A percentile compares a stretch with the other conserved stretches of the same genome.
These are phyloP conservation scores for Panicum virgatum DNA, from an alignment of 202 grass and related monocot species.

Conservation along the genomic window DNA sequence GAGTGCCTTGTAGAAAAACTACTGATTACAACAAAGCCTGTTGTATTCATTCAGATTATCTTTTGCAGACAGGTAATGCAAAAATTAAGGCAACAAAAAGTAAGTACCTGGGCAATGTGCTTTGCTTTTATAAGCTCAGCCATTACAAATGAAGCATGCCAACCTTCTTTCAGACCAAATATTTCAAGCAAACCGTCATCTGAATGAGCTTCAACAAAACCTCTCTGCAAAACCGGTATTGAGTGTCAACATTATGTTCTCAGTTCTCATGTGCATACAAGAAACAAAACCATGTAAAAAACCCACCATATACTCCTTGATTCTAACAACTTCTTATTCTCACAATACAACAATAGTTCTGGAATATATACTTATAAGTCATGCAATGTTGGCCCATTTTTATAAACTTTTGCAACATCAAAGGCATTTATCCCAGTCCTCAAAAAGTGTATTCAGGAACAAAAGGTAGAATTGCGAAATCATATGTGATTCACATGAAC, in stretches of 20 bases:
- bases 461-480: conserved; percentile 1
- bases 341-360: not conserved
- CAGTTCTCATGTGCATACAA: conserved; percentile 25
- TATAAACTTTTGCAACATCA: conserved; percentile 6
- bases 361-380: not conserved
- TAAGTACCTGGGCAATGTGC: conserved; percentile 88
- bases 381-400: not conserved
- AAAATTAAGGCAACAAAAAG: not conserved
- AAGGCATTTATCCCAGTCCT: not conserved
- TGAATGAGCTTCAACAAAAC: conserved; percentile 81
- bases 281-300: conserved; percentile 11
- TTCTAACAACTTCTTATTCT: not conserved
- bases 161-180: conserved; percentile 97
- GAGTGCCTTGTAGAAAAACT: not conserved
- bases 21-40: not conserved
- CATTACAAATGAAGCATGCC: conserved; percentile 98
- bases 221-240: conserved; percentile 52
- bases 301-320: not conserved
- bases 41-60: not conserved
- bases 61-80: not conserved
- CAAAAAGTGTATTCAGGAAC: not conserved
- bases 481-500: not conserved
- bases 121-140: conserved; percentile 90
- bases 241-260: not conserved
- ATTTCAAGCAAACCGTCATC: conserved; percentile 97